phyloP scores from a whole-genome alignment of 2,329 filamentous ascomycete species.

The Fusarium brevicatenulatum region DNA sequence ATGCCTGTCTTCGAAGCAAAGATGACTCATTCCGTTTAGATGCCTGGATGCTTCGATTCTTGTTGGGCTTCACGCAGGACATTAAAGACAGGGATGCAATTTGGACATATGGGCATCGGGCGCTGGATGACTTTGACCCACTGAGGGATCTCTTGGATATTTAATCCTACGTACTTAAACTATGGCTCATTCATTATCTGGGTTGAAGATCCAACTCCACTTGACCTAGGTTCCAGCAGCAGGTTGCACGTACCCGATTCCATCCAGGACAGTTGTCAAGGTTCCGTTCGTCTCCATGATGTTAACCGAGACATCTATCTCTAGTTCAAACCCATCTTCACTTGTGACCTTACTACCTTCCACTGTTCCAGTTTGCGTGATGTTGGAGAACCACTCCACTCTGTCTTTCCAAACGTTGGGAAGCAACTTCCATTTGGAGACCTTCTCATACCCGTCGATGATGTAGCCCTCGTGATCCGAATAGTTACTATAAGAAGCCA shows the following conservation, averaged over 20 bases:
- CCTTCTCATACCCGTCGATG: constrained; percentile 25
- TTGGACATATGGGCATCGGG: neutral
- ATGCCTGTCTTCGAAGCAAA: constrained; percentile 11
- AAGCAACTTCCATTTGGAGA: neutral
- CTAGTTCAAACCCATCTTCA: constrained; percentile 9
- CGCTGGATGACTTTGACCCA: neutral
- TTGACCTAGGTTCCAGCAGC: neutral
- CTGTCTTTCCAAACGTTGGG: constrained; percentile 30
- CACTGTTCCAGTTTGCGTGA: constrained; percentile 47
- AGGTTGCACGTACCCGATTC: neutral
- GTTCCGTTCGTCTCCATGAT: constrained; percentile 4
- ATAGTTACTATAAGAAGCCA: neutral
- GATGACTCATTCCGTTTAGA: constrained; percentile 15
- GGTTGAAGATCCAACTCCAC: neutral
- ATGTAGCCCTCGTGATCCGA: neutral
- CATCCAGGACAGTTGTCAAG: neutral
- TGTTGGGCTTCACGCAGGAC: neutral
- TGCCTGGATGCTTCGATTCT: constrained; percentile 21
- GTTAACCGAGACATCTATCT: constrained; percentile 11
- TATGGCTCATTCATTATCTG: neutral
- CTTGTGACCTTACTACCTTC: constrained; percentile 52
- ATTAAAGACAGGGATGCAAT: neutral
- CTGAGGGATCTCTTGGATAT: constrained; percentile 1
- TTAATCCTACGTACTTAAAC: neutral
- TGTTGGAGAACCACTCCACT: constrained; percentile 53